Base-by-base conservation (phyloP, 768 basidiomycete species). In the Boletus tomentosulus region DNA sequence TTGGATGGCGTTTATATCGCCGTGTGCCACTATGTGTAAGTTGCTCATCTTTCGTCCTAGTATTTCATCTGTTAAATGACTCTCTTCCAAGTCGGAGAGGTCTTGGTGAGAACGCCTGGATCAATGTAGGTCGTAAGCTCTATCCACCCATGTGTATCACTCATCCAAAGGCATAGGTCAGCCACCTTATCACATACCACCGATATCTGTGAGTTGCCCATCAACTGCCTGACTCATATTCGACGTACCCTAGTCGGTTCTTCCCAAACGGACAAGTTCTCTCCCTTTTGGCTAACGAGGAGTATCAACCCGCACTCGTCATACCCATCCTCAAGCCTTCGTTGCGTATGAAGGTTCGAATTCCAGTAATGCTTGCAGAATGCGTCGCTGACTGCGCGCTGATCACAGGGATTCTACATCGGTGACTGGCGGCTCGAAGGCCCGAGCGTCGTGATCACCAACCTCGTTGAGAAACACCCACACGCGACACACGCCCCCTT, bases 1-100 rank as follows among this genome's bases (percentile, higher is more conserved):
- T 66, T 87, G 57, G 94, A 96, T 56, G 94, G 94, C 2, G 85
- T 92, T 10, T 96, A 96, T 66, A 94, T 97, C 48, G 86, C 91
- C 22, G 87, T 90, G 19, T 95, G 92, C 63, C 92, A 93, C 68
- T 96, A 91, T 60, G 74, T 86, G 89, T 89, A 67, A 56, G 83
- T 53, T 22, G 69, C 48, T 28, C n/a, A n/a, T 51, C 44, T 37
- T 43, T 19, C 45, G 33, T 9, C 48, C 41, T 46, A 2, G 24
- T 15, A 35, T 51, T 39, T 31, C 43, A 45, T 57, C 50, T 31
- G 2, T 38, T 30, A 41, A 53, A n/a, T 25, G 39, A 50, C 35
- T 46, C 35, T 63, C 46, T 54, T 31, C 46, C 38, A 53, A 57
- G 58, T 55, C 56, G 48, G 53, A 89, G 84, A 8, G 93, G 93